These are phyloP conservation scores for Biscogniauxia marginata DNA, from an alignment of 2,329 filamentous ascomycete species.

Conservation along the genomic window DNA sequence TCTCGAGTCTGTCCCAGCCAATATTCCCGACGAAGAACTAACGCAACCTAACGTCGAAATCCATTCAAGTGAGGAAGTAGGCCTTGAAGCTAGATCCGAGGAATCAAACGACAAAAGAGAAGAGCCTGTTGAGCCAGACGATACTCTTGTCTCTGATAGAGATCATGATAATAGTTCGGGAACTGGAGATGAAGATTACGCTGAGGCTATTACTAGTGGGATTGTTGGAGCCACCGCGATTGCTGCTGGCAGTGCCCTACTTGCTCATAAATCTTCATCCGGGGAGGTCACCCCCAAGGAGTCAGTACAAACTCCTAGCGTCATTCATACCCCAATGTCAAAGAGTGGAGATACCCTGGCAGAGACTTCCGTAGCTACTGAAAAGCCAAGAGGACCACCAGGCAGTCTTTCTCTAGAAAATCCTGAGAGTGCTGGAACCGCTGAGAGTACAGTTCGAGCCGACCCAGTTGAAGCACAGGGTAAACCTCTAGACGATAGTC, in stretches of 20 bases:
- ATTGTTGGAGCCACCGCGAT: constrained; percentile 8
- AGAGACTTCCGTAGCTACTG: not conserved
- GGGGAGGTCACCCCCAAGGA: not conserved
- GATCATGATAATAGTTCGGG: not conserved
- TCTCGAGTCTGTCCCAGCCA: too few relatives aligned
- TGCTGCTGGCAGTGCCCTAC: constrained; percentile 3
- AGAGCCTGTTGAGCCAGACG: not conserved
- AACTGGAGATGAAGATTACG: not conserved
- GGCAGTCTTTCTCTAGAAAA: not conserved
- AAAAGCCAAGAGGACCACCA: not conserved
- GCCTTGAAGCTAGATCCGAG: not conserved
- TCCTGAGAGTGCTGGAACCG: not conserved
- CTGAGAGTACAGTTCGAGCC: not conserved
- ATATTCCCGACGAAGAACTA: not conserved
- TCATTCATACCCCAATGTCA: not conserved
- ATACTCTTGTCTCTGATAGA: not conserved
- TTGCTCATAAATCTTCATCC: not conserved
- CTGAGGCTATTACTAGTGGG: constrained; percentile 2
- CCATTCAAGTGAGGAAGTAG: too few relatives aligned
- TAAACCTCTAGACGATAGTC: not conserved
- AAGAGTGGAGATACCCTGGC: not conserved
- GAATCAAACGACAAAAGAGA: not conserved
- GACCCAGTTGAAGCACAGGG: too few relatives aligned
- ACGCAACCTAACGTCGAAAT: too few relatives aligned
- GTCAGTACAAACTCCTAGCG: not conserved